Evolutionary conservation across 2,329 filamentous ascomycete genomes (phyloP).

Genomic region (Tolypocladium album): DNA sequence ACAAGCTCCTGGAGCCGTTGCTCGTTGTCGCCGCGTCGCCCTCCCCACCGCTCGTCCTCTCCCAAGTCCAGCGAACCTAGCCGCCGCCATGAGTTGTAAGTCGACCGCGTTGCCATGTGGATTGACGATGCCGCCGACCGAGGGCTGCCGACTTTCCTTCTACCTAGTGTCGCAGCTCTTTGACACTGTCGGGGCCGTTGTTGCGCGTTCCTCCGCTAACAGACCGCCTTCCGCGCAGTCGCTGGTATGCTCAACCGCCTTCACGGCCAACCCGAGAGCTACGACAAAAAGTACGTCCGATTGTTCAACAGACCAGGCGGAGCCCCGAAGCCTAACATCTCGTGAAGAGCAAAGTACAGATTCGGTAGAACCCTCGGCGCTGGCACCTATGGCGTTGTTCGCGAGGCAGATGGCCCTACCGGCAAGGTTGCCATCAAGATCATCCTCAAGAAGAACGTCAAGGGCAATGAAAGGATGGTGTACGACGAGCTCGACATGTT

Average conservation of each 20-base stretch:
- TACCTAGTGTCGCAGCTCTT: not conserved
- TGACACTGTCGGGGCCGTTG: not conserved
- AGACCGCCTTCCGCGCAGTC: constrained; percentile 39
- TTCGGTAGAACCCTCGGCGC: constrained; percentile 92
- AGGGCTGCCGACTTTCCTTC: not conserved
- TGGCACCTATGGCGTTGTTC: constrained; percentile 95
- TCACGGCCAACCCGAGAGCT: constrained; percentile 92
- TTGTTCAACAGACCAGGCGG: not conserved
- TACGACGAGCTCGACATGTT: constrained; percentile 95
- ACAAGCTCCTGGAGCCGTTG: not conserved
- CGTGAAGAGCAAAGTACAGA: constrained; percentile 65
- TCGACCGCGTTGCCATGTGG: constrained; percentile 6
- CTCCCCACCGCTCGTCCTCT: not conserved
- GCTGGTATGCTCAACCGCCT: constrained; percentile 89
- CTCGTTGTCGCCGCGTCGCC: not conserved
- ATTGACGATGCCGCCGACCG: not conserved
- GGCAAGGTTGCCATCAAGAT: constrained; percentile 96
- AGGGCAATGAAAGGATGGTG: constrained; percentile 97
- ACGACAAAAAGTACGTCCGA: constrained; percentile 85
- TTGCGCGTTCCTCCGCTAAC: not conserved
- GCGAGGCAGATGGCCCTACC: constrained; percentile 76
- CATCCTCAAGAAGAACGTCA: constrained; percentile 98
- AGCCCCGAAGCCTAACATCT: not conserved
- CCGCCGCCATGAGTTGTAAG: constrained; percentile 20
- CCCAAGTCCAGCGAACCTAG: constrained; percentile 10